A percentile compares a stretch with the other conserved stretches of the same genome.
These are phyloP conservation scores for Silene coronaria DNA, from an alignment of 179 eudicot genomes.

Conservation along the genomic window DNA sequence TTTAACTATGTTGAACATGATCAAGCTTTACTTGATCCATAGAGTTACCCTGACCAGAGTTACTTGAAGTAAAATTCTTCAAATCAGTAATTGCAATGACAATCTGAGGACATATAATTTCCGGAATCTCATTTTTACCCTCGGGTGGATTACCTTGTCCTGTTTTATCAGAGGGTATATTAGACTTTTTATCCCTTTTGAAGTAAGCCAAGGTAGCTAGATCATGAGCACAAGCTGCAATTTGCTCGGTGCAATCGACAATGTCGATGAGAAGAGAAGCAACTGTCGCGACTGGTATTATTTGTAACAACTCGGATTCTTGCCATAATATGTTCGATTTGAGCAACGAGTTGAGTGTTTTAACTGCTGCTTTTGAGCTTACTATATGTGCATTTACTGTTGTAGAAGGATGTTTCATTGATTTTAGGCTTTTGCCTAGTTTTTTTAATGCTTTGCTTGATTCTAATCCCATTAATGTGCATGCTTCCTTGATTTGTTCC, in stretches of 20 bases:
- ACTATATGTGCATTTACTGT: slow-evolving; percentile 32
- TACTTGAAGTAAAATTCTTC: too few species aligned
- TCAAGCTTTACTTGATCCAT: neutral
- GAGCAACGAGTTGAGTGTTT: slow-evolving; percentile 36
- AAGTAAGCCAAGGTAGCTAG: slow-evolving; percentile 24
- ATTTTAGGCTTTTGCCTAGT: slow-evolving; percentile 35
- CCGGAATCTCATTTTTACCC: neutral
- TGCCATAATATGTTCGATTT: slow-evolving; percentile 25
- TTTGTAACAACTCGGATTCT: slow-evolving; percentile 27
- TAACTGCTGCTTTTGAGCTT: slow-evolving; percentile 38
- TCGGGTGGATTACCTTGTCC: neutral
- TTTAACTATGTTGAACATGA: neutral
- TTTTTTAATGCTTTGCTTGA: slow-evolving; percentile 44
- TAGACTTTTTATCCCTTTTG: slow-evolving; percentile 16
- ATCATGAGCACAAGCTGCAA: slow-evolving; percentile 22
- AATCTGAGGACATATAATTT: slow-evolving; percentile 20
- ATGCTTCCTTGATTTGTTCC: slow-evolving; percentile 37
- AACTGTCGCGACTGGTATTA: slow-evolving; percentile 42
- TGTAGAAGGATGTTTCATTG: slow-evolving; percentile 34
- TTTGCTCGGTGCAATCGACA: slow-evolving; percentile 30
- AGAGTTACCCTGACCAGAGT: too few species aligned
- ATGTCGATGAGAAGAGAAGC: slow-evolving; percentile 50
- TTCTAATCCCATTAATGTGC: slow-evolving; percentile 42
- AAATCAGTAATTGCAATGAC: slow-evolving; percentile 25
- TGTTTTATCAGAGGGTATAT: neutral